Evolutionary conservation across 139 green algal species (phyloP), one percentile per base, ranked within the genome.

Genomic region (Trebouxia sp.): DNA sequence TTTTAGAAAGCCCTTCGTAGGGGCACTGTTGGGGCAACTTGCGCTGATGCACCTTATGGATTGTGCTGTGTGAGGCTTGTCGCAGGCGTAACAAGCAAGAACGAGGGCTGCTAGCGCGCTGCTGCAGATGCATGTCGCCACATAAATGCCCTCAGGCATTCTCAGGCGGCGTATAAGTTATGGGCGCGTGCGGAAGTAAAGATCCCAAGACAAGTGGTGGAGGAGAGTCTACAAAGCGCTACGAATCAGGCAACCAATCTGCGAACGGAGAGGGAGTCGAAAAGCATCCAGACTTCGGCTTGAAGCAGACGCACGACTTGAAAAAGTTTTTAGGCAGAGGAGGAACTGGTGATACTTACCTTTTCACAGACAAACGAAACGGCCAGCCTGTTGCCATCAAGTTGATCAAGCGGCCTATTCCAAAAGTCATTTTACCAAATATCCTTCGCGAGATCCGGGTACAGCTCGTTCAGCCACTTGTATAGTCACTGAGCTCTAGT

Each of bases 271-370:
- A 76, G 26, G n/a, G 39, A 20, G 22, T 20, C 15, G 66, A 76
- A 32, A 53, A 48, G 6, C 70, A 78, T 51, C 70, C 70, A 24
- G 70, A 78, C 43, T 78, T 78, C 45, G 70, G 70, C 42, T 17
- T 78, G 26, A 78, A 78, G 28, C 26, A 78, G 41, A 62, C 70
- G 30, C 70, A 78, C 42, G 70, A 78, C 30, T n/a, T 78, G 70
- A 78, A 58, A 24, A 78, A 78, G 15, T 78, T 78, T 30, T 26
- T 78, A 28, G 70, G 70, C 24, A 56, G 70, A 39, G 91, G 92
- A 26, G 90, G 91, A 53, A 93, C 91, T 10, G 92, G 91, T 39
- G 91, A 95, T 45, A 94, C 92, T 1, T 94, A 87, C 87, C 76
- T 91, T 24, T 94, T 92, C 81, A 85, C 80, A 65, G 87, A 92